These are phyloP conservation scores for Nothopassalora personata DNA, from an alignment of 2,329 filamentous ascomycete genomes.

Conservation along the genomic window DNA sequence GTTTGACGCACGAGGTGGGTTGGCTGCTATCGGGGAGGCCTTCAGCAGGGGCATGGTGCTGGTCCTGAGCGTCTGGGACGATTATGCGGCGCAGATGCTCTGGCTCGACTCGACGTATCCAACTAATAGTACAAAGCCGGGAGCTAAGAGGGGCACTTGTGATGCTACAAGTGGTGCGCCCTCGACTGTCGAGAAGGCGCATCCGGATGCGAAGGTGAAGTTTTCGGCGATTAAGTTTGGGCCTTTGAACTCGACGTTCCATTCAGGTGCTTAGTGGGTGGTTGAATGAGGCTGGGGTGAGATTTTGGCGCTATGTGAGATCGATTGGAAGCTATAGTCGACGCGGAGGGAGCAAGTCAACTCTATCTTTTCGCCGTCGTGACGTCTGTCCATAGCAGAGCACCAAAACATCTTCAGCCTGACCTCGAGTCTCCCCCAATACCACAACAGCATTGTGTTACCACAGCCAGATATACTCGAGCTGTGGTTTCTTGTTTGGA, in stretches of 20 bases:
- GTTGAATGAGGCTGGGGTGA: background rate
- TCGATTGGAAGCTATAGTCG: background rate
- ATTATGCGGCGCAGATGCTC: slow-evolving; percentile 64
- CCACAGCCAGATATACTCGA: background rate
- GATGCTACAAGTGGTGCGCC: slow-evolving; percentile 18
- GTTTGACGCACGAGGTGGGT: slow-evolving; percentile 53
- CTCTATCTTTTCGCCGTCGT: background rate
- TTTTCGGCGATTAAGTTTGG: slow-evolving; percentile 24
- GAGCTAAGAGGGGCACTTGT: slow-evolving; percentile 22
- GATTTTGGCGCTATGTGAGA: background rate
- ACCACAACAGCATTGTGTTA: background rate
- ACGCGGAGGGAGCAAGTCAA: background rate
- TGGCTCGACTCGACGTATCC: slow-evolving; percentile 57
- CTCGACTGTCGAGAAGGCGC: slow-evolving; percentile 16
- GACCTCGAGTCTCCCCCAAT: background rate
- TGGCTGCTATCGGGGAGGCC: slow-evolving; percentile 51
- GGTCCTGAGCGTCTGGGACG: slow-evolving; percentile 61
- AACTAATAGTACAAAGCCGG: slow-evolving; percentile 5
- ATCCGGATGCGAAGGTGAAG: slow-evolving; percentile 17
- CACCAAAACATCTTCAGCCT: background rate
- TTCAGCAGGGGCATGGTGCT: slow-evolving; percentile 58
- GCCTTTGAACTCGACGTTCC: slow-evolving; percentile 22
- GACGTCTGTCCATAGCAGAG: background rate
- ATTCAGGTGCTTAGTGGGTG: background rate
- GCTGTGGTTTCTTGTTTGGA: background rate